Conservation (phyloP, 1,139 yeast genomes). For the Debaryomyces fabryi region DNA sequence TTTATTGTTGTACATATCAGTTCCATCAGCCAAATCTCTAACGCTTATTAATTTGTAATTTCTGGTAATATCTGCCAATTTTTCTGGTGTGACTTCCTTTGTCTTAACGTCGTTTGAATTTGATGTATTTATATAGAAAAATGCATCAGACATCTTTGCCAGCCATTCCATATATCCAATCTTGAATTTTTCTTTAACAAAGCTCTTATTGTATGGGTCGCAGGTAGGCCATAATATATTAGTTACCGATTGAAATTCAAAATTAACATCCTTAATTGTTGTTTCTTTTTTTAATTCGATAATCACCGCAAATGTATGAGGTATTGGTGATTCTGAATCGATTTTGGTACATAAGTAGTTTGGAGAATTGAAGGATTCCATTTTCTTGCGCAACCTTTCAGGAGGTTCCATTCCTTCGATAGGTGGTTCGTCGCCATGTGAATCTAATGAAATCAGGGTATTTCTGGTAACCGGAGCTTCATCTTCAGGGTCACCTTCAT, state of each 20-base stretch:
- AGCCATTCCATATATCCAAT: constrained; percentile 55
- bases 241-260: constrained; percentile 38
- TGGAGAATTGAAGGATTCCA: constrained; percentile 35
- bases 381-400: constrained; percentile 16
- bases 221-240: constrained; percentile 58
- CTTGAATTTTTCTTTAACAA: constrained; percentile 48
- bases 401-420: constrained; percentile 17
- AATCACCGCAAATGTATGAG: constrained; percentile 50
- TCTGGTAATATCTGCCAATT: constrained; percentile 41
- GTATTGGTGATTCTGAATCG: constrained; percentile 46
- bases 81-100: constrained; percentile 33
- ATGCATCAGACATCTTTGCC: constrained; percentile 45
- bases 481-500: neutral
- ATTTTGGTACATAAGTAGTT: constrained; percentile 44
- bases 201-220: constrained; percentile 49
- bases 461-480: neutral
- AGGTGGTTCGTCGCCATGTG: constrained; percentile 3
- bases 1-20: constrained; percentile 15
- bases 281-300: constrained; percentile 43
- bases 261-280: constrained; percentile 29
- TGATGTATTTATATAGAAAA: constrained; percentile 44
- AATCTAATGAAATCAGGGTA: neutral
- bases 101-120: constrained; percentile 39
- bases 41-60: constrained; percentile 33
- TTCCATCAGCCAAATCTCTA: constrained; percentile 21